Evolutionary conservation across 148 eudicot genomes (phyloP), one percentile per base, ranked within the genome.

Genomic region (Heliamphora exappendiculata): DNA sequence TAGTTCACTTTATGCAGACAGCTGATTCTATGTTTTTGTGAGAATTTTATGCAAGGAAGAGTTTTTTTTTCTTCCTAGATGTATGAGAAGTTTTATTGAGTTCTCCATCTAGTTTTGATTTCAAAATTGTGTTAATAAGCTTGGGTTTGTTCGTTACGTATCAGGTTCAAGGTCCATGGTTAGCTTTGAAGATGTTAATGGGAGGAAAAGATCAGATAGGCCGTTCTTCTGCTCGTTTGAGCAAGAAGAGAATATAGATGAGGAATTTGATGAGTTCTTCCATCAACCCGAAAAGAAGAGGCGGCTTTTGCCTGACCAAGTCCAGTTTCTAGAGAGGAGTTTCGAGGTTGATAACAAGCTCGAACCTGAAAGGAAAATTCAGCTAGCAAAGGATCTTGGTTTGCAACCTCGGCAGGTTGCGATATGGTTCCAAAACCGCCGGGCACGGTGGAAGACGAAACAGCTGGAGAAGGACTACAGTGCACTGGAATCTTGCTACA

Each of bases 391-490:
- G 82, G 97, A 93, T n/a, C 90, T 93, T 17, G 87, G 91, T 9
- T 82, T 93, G 88, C 90, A 93, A 82, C 97, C 96, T 77, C 79
- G 97, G 33, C 97, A 93, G 79, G 90, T 93, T 68, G 96, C 96
- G 5, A 87, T 93, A 26, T 93, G 97, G 97, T 93, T 91, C 70
- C 97, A 93, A 63, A 93, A 93, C 71, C 88, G 97, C 24, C 79
- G 97, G 44, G 97, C 97, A 31, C 78, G 97, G 73, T 93, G 97
- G 93, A 93, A 89, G 86, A 91, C 85, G 17, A 91, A 88, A 73
- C 90, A 87, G 69, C 84, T 91, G 1, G 97, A 91, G 79, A 93
- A 84, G 78, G 97, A 93, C 78, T 93, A 85, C 33, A 91, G 88
- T n/a, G 72, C 71, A 37, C 51, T 93, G 76, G 88, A 89, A 71